Base-by-base conservation (phyloP, 805 yeast genomes). In the Kodamaea hsintzibuensis region DNA sequence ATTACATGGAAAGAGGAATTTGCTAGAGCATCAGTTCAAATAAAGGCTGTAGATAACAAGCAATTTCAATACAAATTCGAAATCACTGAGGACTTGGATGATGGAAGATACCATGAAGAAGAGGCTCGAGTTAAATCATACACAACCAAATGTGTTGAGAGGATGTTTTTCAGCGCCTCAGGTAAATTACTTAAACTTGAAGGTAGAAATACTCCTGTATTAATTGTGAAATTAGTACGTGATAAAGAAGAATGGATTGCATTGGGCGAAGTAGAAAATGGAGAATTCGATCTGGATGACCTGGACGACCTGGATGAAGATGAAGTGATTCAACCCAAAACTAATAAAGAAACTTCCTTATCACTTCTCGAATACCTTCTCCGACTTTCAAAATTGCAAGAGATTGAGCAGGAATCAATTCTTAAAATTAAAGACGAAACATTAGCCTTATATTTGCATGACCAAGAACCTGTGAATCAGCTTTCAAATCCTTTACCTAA, bases 1-100 rank as follows among this genome's bases (percentile, higher is more conserved):
- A 77, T 88, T 2, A 74, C 82, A 2, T 89, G 96, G 96, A 86
- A 85, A 58, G 96, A 89, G 59, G 85, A 84, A 48, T 81, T 75
- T 67, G 85, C 90, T 14, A 77, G 82, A 52, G 81, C 86, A 35
- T 62, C 66, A 51, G 80, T 83, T 0, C 68, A 67, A 37, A 60
- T 88, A 2, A 43, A 47, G 40, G 59, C 49, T 5, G 52, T 54
- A 10, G 56, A 22, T 22, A 6, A 22, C 6, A 3, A 49, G 5
- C 56, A 61, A 5, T 85, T 68, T 61, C 50, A 62, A 9, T 86
- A 85, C 63, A 67, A 62, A 3, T 54, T 88, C 14, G 67, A 63
- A 8, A 72, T 88, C 1, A 62, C 62, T 3, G 92, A 89, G 60
- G 80, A 78, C 60, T 83, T 86, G 48, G 76, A 86, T 59, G 96